These are phyloP conservation scores for Fusarium pilosicola DNA, from an alignment of 2,329 filamentous ascomycete genomes.

Conservation along the genomic window DNA sequence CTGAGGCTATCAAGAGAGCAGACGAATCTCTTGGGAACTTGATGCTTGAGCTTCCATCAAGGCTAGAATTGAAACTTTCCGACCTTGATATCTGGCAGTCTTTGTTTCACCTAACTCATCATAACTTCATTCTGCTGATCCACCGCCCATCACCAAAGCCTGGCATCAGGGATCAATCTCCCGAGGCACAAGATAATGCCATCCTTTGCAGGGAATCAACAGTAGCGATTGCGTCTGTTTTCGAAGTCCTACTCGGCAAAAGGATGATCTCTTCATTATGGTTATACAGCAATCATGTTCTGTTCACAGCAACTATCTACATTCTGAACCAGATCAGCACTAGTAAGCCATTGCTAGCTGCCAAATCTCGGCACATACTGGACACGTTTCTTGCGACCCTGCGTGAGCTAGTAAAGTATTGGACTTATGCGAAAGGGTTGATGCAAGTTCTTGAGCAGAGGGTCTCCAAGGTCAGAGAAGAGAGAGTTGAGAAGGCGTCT, in stretches of 20 bases:
- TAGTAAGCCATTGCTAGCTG: background rate
- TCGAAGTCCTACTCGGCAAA: background rate
- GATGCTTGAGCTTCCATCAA: background rate
- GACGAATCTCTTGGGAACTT: background rate
- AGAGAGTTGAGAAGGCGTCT: background rate
- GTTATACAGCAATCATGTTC: constrained; percentile 15
- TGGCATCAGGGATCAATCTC: background rate
- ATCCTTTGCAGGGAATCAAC: constrained; percentile 11
- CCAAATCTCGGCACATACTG: background rate
- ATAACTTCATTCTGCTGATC: constrained; percentile 6
- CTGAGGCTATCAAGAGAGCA: background rate
- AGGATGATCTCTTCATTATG: background rate
- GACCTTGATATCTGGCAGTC: constrained; percentile 4
- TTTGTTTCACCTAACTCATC: background rate
- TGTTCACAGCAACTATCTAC: constrained; percentile 9
- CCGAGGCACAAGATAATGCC: background rate
- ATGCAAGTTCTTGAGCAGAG: constrained; percentile 7
- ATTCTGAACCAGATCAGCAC: constrained; percentile 5
- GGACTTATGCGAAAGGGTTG: background rate
- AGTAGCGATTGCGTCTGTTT: background rate
- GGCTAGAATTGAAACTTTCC: background rate
- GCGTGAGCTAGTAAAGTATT: background rate
- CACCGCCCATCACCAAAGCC: constrained; percentile 1
- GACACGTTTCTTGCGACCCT: background rate
- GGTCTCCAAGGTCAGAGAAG: background rate